These are phyloP conservation scores for Verticillium nubilum DNA, from an alignment of 2,329 filamentous ascomycete genomes.

Conservation along the genomic window DNA sequence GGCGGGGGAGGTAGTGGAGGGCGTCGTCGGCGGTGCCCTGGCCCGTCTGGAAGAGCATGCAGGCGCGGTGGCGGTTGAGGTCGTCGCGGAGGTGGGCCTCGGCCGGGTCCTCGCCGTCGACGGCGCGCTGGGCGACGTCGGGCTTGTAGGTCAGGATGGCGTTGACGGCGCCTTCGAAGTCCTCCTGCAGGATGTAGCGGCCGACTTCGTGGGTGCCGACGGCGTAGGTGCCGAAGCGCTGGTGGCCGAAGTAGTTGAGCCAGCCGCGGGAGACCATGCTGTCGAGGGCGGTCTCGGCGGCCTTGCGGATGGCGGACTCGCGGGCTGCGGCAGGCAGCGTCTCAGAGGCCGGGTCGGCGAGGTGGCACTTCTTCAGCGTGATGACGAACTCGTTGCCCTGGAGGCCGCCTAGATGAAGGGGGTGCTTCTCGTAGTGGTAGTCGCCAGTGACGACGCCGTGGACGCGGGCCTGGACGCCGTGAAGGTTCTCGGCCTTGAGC, in stretches of 20 bases:
- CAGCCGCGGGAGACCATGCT: constrained; percentile 72
- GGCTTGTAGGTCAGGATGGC: constrained; percentile 70
- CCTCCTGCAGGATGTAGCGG: constrained; percentile 72
- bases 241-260: constrained; percentile 97
- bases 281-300: constrained; percentile 54
- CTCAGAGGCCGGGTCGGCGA: constrained; percentile 33
- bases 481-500: constrained; percentile 52
- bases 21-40: constrained; percentile 55
- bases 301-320: constrained; percentile 19
- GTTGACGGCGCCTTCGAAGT: constrained; percentile 76
- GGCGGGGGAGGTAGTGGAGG: constrained; percentile 64
- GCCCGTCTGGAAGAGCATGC: constrained; percentile 62
- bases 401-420: constrained; percentile 77
- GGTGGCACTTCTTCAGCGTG: constrained; percentile 77
- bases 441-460: constrained; percentile 68
- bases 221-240: constrained; percentile 86
- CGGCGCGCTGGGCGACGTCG: constrained; percentile 44
- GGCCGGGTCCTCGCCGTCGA: constrained; percentile 20
- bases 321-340: constrained; percentile 6
- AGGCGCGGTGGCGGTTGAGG: constrained; percentile 69
- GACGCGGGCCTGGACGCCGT: constrained; percentile 57
- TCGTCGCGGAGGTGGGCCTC: constrained; percentile 67
- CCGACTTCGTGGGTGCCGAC: constrained; percentile 84
- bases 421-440: constrained; percentile 68
- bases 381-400: constrained; percentile 90